Percentiles rank a stretch among this genome's conserved stretches.
phyloP scores from a whole-genome alignment of 805 yeast species.

The Candida endomychidarum region DNA sequence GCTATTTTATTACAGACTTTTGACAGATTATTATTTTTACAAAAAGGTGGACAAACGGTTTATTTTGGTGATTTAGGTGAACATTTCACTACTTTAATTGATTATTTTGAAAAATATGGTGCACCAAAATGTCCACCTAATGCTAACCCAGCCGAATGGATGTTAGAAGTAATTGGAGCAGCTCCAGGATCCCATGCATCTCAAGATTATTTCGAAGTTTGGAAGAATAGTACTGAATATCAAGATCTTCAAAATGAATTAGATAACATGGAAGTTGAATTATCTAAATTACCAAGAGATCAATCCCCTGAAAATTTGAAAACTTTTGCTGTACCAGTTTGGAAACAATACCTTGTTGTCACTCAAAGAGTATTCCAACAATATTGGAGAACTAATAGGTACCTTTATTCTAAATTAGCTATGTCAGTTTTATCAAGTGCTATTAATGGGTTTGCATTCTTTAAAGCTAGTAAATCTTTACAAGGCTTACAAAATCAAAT shows the following conservation, averaged over 20 bases:
- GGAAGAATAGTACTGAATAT: constrained; percentile 65
- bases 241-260: constrained; percentile 53
- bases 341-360: constrained; percentile 34
- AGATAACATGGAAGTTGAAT: constrained; percentile 45
- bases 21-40: constrained; percentile 29
- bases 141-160: constrained; percentile 67
- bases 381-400: constrained; percentile 59
- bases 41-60: constrained; percentile 53
- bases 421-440: constrained; percentile 56
- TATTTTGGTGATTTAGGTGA: constrained; percentile 81
- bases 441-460: constrained; percentile 72
- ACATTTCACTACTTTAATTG: constrained; percentile 54
- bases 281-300: constrained; percentile 48
- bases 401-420: constrained; percentile 59
- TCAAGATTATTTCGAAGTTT: constrained; percentile 72
- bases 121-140: constrained; percentile 46
- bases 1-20: constrained; percentile 44
- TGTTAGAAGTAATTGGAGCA: constrained; percentile 82
- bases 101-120: constrained; percentile 70
- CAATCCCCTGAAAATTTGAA: constrained; percentile 27
- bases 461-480: constrained; percentile 58
- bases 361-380: constrained; percentile 26
- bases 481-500: constrained; percentile 68
- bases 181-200: constrained; percentile 76
- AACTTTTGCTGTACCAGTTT: constrained; percentile 28